A percentile compares a stretch with the other conserved stretches of the same genome.
Conservation (phyloP, 2,329 filamentous ascomycete genomes). For the Cladophialophora immunda region DNA sequence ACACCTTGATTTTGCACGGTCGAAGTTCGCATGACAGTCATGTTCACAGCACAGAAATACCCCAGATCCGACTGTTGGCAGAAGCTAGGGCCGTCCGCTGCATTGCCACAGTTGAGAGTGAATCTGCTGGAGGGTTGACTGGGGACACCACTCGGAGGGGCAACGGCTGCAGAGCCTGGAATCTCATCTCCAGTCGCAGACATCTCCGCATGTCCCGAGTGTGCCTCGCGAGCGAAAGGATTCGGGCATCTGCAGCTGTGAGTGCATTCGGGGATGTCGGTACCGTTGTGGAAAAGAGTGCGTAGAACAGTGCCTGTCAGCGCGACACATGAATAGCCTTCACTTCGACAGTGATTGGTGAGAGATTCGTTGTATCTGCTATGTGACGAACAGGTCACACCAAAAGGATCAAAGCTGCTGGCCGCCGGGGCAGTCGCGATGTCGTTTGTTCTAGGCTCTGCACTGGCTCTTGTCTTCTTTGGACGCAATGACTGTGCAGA, state of each 20-base stretch:
- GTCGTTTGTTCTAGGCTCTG: background rate
- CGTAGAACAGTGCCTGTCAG: background rate
- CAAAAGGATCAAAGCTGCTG: background rate
- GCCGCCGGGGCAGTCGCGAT: background rate
- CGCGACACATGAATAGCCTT: conserved; percentile 12
- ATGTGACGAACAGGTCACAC: conserved; percentile 6
- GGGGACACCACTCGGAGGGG: conserved; percentile 18
- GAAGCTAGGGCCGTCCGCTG: conserved; percentile 14
- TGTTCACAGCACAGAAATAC: conserved; percentile 25
- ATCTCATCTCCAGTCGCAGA: background rate
- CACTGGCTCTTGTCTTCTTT: background rate
- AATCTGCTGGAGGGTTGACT: conserved; percentile 13
- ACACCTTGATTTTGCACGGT: background rate
- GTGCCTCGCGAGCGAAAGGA: conserved; percentile 8
- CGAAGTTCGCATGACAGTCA: conserved; percentile 15
- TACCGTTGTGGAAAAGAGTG: conserved; percentile 8
- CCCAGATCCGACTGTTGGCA: conserved; percentile 11
- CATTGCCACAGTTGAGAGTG: conserved; percentile 27
- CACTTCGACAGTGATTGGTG: conserved; percentile 7
- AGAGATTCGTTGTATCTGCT: conserved; percentile 13
- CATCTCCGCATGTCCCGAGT: background rate
- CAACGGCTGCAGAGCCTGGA: conserved; percentile 1
- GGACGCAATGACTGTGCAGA: background rate
- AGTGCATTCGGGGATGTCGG: conserved; percentile 2
- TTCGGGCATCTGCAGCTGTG: conserved; percentile 7